Percentiles rank a stretch among this genome's conserved stretches.
Evolutionary conservation across 768 basidiomycete species (phyloP).

Genomic region (Psilocybe cyanescens): DNA sequence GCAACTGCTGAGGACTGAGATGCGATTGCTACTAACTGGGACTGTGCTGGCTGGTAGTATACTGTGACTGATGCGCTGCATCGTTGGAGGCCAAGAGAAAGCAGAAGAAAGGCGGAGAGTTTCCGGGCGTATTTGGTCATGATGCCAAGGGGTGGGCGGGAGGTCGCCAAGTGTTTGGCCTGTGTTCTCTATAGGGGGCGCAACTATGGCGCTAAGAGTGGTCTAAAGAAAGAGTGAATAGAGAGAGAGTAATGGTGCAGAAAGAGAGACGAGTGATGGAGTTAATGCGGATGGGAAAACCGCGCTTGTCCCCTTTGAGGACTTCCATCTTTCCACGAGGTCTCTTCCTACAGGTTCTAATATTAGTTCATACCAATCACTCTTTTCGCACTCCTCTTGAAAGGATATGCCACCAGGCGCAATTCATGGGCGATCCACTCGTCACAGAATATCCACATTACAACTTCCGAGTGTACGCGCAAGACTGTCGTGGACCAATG

Average conservation of each 20-base stretch:
- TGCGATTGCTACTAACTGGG: constrained; percentile 5
- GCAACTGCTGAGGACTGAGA: constrained; percentile 1
- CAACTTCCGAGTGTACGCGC: too few species aligned
- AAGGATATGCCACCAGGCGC: too few species aligned
- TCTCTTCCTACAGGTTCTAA: neutral
- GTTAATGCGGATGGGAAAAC: neutral
- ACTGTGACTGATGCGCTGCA: constrained; percentile 5
- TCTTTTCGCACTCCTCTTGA: too few species aligned
- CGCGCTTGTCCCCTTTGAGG: neutral
- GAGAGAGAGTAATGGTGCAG: neutral
- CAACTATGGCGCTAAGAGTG: neutral
- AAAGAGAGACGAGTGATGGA: neutral
- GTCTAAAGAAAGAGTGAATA: neutral
- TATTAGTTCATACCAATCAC: neutral
- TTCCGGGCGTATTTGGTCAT: neutral
- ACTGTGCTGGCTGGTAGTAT: constrained; percentile 10
- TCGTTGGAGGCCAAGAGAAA: constrained; percentile 3
- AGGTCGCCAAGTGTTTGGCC: constrained; percentile 5
- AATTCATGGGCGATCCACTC: too few species aligned
- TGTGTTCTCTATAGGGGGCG: neutral
- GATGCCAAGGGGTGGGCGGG: neutral
- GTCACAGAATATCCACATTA: too few species aligned
- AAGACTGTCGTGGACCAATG: too few species aligned
- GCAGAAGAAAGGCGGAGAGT: constrained; percentile 1
- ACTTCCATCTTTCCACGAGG: neutral